These are phyloP conservation scores for Penicillium hesseltinei DNA, from an alignment of 2,329 filamentous ascomycete genomes.

Conservation along the genomic window DNA sequence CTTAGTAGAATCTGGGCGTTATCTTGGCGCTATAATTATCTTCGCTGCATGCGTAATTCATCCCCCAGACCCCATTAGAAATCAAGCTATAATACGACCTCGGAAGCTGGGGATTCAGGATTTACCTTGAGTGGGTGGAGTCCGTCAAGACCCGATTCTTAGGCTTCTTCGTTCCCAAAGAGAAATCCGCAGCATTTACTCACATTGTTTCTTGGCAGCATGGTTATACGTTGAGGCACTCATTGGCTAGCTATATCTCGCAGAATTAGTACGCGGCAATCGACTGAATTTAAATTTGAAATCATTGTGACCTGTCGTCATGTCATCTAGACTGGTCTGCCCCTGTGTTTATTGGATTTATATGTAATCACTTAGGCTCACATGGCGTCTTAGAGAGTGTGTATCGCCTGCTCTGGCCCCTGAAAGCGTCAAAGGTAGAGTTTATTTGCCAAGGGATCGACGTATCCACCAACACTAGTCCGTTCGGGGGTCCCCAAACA, in stretches of 20 bases:
- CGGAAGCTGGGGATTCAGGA: not conserved
- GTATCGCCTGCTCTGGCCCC: slow-evolving; percentile 6
- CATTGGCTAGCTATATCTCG: not conserved
- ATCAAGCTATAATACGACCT: not conserved
- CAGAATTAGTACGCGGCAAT: not conserved
- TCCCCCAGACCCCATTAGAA: not conserved
- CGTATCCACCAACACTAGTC: slow-evolving; percentile 11
- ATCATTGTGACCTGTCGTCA: not conserved
- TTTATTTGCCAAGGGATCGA: slow-evolving; percentile 23
- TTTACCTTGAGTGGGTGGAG: not conserved
- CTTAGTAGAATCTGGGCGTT: slow-evolving; percentile 1
- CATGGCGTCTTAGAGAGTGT: not conserved
- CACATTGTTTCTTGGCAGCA: slow-evolving; percentile 4
- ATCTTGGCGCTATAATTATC: slow-evolving; percentile 4
- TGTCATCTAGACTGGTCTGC: no score
- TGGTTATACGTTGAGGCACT: not conserved
- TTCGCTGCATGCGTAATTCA: not conserved
- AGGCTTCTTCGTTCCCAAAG: not conserved
- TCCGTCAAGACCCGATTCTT: not conserved
- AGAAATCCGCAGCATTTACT: not conserved
- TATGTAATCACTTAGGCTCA: not conserved
- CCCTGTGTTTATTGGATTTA: not conserved
- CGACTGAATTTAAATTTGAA: not conserved
- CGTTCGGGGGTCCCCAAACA: slow-evolving; percentile 5
- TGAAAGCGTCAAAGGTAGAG: slow-evolving; percentile 5